Evolutionary conservation across 345 rosid species (phyloP), one percentile per base, ranked within the genome.

Genomic region (Geranium rotundifolium): DNA sequence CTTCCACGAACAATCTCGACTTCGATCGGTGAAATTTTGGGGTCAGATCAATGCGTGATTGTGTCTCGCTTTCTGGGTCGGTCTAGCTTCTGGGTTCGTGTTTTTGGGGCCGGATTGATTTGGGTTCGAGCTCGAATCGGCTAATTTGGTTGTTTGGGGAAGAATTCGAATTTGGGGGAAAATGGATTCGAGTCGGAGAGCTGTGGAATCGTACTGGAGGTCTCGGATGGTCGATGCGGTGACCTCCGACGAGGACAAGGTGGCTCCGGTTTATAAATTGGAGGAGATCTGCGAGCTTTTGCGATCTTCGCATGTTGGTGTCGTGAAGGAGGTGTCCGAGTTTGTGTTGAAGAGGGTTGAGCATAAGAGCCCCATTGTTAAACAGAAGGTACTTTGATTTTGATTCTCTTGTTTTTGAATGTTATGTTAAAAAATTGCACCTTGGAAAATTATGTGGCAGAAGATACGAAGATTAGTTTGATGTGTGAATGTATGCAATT

Each of bases 161-260:
- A 31, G 37, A 31, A 31, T 41, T 9, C 10, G 12, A 12, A 13
- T n/a, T n/a, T n/a, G n/a, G n/a, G n/a, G n/a, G n/a, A n/a, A 41
- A 1, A 93, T 93, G 99, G 97, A 93, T 78, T 90, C 99, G 63
- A 93, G 99, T 77, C 82, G 97, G 71, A 85, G 97, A 79, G 99
- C 99, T 14, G 97, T 93, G 79, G 99, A 93, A 68, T 88, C 99
- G 68, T 93, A 88, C 67, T 88, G 97, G 99, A 82, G 99, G 68
- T 90, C 97, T 69, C 76, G 90, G 80, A 81, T 93, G 92, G 66
- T 90, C 61, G 99, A 93, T 41, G 90, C 73, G 61, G 97, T 87
- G 5, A 90, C 99, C 7, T 85, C 97, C 18, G 85, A 85, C 60
- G 97, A 93, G 65, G 96, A 90, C 65, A 88, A 88, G 71, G 96